These are phyloP conservation scores for Nasturtium officinale DNA, from an alignment of 345 rosid species.

Conservation along the genomic window DNA sequence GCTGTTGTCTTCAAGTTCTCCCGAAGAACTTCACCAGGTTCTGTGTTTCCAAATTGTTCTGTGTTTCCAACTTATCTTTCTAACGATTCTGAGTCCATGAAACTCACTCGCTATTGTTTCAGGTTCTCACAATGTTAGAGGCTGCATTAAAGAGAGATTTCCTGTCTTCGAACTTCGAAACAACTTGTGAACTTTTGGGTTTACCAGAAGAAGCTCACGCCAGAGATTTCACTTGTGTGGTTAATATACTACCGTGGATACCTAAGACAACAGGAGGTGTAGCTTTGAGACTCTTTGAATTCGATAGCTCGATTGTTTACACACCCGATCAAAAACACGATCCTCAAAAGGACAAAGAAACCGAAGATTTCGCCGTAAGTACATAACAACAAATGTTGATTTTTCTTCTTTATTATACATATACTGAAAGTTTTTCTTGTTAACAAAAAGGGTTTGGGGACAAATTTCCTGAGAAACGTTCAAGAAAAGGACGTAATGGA, in stretches of 20 bases:
- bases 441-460: conserved; percentile 34
- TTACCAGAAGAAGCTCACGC: conserved; percentile 28
- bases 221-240: conserved; percentile 29
- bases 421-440: conserved; percentile 7
- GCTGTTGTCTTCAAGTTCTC: conserved; percentile 62
- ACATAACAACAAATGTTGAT: background rate
- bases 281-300: conserved; percentile 66
- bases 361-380: conserved; percentile 58
- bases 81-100: conserved; percentile 2
- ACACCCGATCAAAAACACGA: conserved; percentile 51
- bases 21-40: conserved; percentile 71
- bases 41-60: conserved; percentile 12
- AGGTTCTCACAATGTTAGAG: conserved; percentile 72
- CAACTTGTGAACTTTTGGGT: conserved; percentile 63
- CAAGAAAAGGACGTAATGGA: conserved; percentile 41
- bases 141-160: conserved; percentile 58
- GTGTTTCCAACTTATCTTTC: background rate
- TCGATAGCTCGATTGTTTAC: conserved; percentile 65
- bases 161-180: conserved; percentile 66
- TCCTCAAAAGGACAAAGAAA: conserved; percentile 50
- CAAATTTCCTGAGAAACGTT: conserved; percentile 43
- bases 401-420: background rate
- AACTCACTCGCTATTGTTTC: conserved; percentile 17
- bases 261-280: conserved; percentile 78
- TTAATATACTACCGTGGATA: conserved; percentile 70